Evolutionary conservation across 225 moss, liverwort and hornwort genomes (phyloP).

Genomic region (Climacium dendroides): DNA sequence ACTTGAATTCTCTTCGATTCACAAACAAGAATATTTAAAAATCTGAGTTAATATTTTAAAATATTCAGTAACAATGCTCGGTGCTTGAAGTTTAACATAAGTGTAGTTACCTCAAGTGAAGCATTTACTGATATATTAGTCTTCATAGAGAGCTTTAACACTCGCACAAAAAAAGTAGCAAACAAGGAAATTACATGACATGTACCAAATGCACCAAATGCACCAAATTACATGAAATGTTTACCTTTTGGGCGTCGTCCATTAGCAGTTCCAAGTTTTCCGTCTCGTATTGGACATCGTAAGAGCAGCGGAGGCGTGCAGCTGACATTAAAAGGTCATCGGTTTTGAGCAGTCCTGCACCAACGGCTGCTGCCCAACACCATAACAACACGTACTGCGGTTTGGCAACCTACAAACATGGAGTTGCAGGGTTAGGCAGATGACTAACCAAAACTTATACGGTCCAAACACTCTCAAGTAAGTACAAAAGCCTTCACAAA

Average conservation of each 20-base stretch:
- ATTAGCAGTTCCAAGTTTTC: constrained; percentile 81
- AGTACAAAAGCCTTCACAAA: background rate
- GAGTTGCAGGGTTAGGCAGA: background rate
- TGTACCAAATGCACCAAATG: background rate
- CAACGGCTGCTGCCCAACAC: constrained; percentile 98
- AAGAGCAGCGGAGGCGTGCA: constrained; percentile 59
- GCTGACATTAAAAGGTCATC: constrained; percentile 80
- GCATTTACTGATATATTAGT: background rate
- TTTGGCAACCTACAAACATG: constrained; percentile 57
- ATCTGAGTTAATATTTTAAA: background rate
- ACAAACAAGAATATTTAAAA: background rate
- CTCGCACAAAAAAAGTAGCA: background rate
- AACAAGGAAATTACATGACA: no score
- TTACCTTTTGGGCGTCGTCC: constrained; percentile 78
- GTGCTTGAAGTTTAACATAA: background rate
- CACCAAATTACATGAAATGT: background rate
- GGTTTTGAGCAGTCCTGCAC: constrained; percentile 69
- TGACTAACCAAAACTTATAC: background rate
- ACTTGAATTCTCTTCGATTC: background rate
- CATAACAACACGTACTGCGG: constrained; percentile 78
- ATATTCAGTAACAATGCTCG: background rate
- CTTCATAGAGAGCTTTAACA: background rate
- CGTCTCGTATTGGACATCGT: constrained; percentile 75
- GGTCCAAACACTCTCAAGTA: background rate
- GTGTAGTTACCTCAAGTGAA: background rate